Conservation (phyloP, 2,329 filamentous ascomycete genomes). For the Dactylellina drechsleri region DNA sequence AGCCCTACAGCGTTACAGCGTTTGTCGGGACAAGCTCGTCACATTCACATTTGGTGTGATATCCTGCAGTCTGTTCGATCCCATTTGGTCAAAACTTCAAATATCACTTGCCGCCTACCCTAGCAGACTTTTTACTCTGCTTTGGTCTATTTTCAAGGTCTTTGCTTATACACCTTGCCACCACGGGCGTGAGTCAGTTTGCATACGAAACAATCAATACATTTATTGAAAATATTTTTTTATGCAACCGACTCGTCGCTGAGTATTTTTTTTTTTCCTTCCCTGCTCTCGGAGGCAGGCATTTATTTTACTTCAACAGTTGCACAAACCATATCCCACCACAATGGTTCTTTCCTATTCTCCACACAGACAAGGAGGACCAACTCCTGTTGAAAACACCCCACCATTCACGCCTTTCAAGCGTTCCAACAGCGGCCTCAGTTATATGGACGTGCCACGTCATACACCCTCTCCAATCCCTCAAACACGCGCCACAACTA, state of each 20-base stretch:
- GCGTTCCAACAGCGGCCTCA: constrained; percentile 55
- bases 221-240: neutral
- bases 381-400: constrained; percentile 57
- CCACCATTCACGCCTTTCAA: constrained; percentile 56
- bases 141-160: constrained; percentile 14
- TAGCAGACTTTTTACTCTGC: neutral
- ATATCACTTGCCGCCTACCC: constrained; percentile 32
- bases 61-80: neutral
- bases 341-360: constrained; percentile 57
- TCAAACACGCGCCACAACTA: constrained; percentile 54
- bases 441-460: constrained; percentile 55
- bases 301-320: constrained; percentile 7
- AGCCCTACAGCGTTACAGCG: constrained; percentile 1
- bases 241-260: constrained; percentile 11
- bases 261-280: neutral
- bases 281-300: constrained; percentile 23
- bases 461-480: constrained; percentile 56
- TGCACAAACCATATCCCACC: neutral
- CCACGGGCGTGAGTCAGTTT: constrained; percentile 32
- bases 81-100: constrained; percentile 16
- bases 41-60: constrained; percentile 7
- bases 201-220: constrained; percentile 4
- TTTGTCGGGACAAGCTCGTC: constrained; percentile 5
- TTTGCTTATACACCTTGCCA: constrained; percentile 20
- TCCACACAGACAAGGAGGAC: constrained; percentile 57